These are phyloP conservation scores for Wickerhamiella galacta DNA, from an alignment of 805 yeast species.

Conservation along the genomic window DNA sequence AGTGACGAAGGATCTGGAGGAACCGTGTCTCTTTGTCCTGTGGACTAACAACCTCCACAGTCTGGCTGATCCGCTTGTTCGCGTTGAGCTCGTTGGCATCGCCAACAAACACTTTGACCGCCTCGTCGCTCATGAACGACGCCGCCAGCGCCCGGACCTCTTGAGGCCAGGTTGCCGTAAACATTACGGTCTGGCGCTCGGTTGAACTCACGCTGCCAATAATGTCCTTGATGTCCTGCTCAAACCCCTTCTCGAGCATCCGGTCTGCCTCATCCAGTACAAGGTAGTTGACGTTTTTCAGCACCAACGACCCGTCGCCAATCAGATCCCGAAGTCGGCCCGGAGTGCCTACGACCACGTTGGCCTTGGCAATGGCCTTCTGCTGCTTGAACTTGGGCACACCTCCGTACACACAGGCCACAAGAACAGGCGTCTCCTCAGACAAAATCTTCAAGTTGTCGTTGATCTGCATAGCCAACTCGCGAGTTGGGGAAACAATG, in stretches of 20 bases:
- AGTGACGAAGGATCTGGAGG: conserved; percentile 52
- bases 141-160: conserved; percentile 87
- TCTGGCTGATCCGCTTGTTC: conserved; percentile 81
- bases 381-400: conserved; percentile 91
- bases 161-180: conserved; percentile 99
- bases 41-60: conserved; percentile 83
- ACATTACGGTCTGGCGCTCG: conserved; percentile 84
- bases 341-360: conserved; percentile 93
- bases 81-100: conserved; percentile 89
- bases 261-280: conserved; percentile 97
- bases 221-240: conserved; percentile 81
- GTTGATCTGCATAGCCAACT: conserved; percentile 82
- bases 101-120: conserved; percentile 88
- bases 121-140: conserved; percentile 54
- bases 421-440: conserved; percentile 40
- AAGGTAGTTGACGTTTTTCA: conserved; percentile 52
- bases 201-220: conserved; percentile 38
- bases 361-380: conserved; percentile 42
- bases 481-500: conserved; percentile 92
- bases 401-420: conserved; percentile 91
- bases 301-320: conserved; percentile 68
- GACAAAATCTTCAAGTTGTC: conserved; percentile 61
- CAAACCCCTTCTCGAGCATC: conserved; percentile 96
- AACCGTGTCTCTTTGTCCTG: conserved; percentile 63
- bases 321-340: conserved; percentile 86